A percentile compares a stretch with the other conserved stretches of the same genome.
These are phyloP conservation scores for Emericellopsis terricola DNA, from an alignment of 495 filamentous ascomycete genomes.

Conservation along the genomic window DNA sequence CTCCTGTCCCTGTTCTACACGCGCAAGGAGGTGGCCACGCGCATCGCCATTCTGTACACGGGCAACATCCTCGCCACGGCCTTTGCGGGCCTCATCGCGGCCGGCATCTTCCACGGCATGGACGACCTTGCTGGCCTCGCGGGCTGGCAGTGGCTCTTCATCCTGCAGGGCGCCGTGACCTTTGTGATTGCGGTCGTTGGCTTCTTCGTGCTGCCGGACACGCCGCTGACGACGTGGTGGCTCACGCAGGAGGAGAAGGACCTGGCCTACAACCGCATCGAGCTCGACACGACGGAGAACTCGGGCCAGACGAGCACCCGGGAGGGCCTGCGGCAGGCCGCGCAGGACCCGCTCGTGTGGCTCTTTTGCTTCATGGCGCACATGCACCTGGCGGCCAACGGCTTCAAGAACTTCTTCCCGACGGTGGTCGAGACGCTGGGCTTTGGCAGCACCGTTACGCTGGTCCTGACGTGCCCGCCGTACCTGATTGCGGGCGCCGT, in stretches of 20 bases:
- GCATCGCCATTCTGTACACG: conserved; percentile 26
- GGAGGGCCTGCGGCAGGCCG: conserved; percentile 18
- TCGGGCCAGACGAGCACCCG: conserved; percentile 8
- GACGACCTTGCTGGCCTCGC: conserved; percentile 9
- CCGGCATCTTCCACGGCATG: conserved; percentile 15
- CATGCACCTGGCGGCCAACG: conserved; percentile 16
- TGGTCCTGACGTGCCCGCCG: conserved; percentile 27
- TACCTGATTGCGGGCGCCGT: conserved; percentile 22
- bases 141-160: conserved; percentile 18
- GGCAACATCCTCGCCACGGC: conserved; percentile 23
- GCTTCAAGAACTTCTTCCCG: conserved; percentile 29
- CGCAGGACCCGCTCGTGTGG: conserved; percentile 20
- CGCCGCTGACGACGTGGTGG: conserved; percentile 15
- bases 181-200: conserved; percentile 15
- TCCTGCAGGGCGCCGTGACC: conserved; percentile 23
- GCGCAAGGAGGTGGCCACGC: conserved; percentile 25
- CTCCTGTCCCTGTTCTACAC: conserved; percentile 31
- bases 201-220: conserved; percentile 21
- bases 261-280: conserved; percentile 17
- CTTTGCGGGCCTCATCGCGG: conserved; percentile 32
- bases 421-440: conserved; percentile 19
- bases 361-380: conserved; percentile 14
- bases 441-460: conserved; percentile 18
- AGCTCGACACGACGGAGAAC: conserved; percentile 12
- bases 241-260: conserved; percentile 16